phyloP scores from a whole-genome alignment of 805 yeast species.

The Pichia nanzhaoensis region DNA sequence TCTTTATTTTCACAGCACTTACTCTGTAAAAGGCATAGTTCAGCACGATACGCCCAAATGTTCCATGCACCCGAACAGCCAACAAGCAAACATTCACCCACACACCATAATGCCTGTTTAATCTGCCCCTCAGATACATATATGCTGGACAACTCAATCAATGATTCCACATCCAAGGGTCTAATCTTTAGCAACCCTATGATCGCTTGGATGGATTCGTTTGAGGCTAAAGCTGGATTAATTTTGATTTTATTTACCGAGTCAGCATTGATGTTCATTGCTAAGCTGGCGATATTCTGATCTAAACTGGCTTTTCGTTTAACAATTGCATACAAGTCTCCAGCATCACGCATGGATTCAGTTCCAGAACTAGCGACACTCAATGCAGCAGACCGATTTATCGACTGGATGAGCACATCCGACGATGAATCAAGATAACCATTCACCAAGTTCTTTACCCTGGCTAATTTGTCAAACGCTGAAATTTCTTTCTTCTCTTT shows the following conservation, averaged over 20 bases:
- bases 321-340: slow-evolving; percentile 3
- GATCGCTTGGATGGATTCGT: slow-evolving; percentile 9
- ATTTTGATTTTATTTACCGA: not conserved
- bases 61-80: slow-evolving; percentile 43
- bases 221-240: slow-evolving; percentile 1
- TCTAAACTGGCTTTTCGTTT: slow-evolving; percentile 6
- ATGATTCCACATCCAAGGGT: slow-evolving; percentile 71
- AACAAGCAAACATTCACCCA: slow-evolving; percentile 55
- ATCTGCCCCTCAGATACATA: slow-evolving; percentile 57
- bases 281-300: slow-evolving; percentile 1
- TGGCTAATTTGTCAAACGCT: slow-evolving; percentile 3
- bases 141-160: slow-evolving; percentile 71
- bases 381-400: slow-evolving; percentile 9
- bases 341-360: slow-evolving; percentile 4
- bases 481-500: not conserved
- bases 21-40: slow-evolving; percentile 26
- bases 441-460: slow-evolving; percentile 2
- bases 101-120: slow-evolving; percentile 58
- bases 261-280: not conserved
- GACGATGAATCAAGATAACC: slow-evolving; percentile 11
- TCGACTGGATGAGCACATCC: slow-evolving; percentile 8
- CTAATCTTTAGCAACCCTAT: slow-evolving; percentile 46
- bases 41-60: slow-evolving; percentile 59
- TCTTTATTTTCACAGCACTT: not conserved
- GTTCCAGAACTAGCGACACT: slow-evolving; percentile 6